Evolutionary conservation across 306 rosid species (phyloP), one percentile per base, ranked within the genome.

Genomic region (Quercus suber): DNA sequence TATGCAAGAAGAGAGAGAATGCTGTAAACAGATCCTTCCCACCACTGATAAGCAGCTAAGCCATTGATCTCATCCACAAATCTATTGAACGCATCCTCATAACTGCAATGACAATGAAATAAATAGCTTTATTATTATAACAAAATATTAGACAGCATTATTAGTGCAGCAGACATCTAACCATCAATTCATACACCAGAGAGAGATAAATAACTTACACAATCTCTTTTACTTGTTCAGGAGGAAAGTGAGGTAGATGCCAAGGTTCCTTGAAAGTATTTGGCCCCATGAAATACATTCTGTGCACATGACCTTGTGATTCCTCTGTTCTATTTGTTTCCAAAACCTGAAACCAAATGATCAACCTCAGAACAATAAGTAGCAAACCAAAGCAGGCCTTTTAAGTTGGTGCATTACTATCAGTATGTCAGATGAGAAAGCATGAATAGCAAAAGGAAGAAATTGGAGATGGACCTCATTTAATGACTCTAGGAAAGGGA

Each of bases 271-370:
- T 81, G 79, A 96, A 96, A 49, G 99, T 93, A 88, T 96, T 96
- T 28, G 98, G 98, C 74, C 99, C 99, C 96, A 93, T 89, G 73
- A 96, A 96, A 83, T 91, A 96, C 99, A 96, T 86, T 77, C 99
- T 89, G 76, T 96, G 96, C 82, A 93, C 98, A 80, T 96, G 99
- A 84, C 92, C 92, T 78, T 96, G 97, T 30, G 97, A 93, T 85
- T 96, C 99, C 92, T 93, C 99, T 10, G 91, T 96, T 88, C 99
- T 91, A 67, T 82, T 82, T 81, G 84, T 76, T 85, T 83, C 89
- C 80, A 92, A 74, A 78, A 94, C 94, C 97, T 94, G 93, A 85
- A 86, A 83, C 77, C 53, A 59, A 80, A 80, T 79, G 58, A 74
- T 74, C 7, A 68, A 64, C 78, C 80, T 71, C 31, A 69, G 71